Base-by-base conservation (phyloP, 345 rosid genomes). In the Gynandropsis gynandra region DNA sequence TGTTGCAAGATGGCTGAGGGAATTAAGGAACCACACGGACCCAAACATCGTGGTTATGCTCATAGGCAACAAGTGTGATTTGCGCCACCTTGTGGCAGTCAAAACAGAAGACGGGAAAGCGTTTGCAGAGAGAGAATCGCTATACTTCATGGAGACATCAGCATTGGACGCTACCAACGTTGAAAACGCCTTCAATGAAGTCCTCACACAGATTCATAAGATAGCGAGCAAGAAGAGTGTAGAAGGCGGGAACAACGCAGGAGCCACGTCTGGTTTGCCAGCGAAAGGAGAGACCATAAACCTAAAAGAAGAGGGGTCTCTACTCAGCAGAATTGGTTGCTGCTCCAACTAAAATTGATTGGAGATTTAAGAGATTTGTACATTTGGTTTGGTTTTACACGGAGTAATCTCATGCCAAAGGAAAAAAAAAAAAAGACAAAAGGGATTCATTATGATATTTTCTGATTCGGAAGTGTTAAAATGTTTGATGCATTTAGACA, bases 31-130 rank as follows among this genome's bases (percentile, higher is more conserved):
- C 39, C 85, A 79, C 59, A 79, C 85, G 0, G 85, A 79, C 12
- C 70, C 79, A 31, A 79, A 74, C 70, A 76, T 79, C 7, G 85
- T 79, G 48, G 79, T 79, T 10, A 79, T 79, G 81, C 74, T 79
- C n/a, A 79, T 79, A 10, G 85, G 85, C 7, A 79, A 79, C 79
- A 79, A 79, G 70, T 66, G 79, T 18, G 85, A 79, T 60, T 18
- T 79, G 53, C 81, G 85, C 1, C 85, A 79, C 60, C 31, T 79
- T 34, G 77, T 75, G 4, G 85, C 81, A 2, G 75, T 76, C 1
- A 69, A 76, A 37, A 74, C 77, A 1, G 78, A 79, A 50, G 80
- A 79, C 12, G 81, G 72, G 1, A 70, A 59, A 57, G 66, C 72
- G 13, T 79, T 79, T 54, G 85, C 85, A 0, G 81, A 79, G 71